Conservation (phyloP, 441 rosid genomes). For the Mallotus japonicus region DNA sequence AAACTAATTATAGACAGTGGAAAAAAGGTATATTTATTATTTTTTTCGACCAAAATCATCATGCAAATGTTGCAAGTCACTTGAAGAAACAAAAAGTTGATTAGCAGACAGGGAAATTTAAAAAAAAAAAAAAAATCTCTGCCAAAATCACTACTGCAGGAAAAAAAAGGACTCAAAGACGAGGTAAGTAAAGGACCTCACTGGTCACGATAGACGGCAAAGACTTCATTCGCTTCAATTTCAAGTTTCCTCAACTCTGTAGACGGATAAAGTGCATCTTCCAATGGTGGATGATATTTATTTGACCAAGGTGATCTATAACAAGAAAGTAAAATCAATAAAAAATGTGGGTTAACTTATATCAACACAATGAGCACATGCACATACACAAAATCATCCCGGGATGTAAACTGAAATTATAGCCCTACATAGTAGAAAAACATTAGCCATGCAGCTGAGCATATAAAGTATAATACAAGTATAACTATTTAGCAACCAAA, state of each 20-base stretch:
- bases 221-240: conserved; percentile 85
- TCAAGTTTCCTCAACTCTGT: conserved; percentile 78
- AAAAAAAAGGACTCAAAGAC: conserved; percentile 33
- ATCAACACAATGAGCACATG: neutral
- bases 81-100: neutral
- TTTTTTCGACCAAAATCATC: neutral
- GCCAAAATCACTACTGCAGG: neutral
- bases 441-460: neutral
- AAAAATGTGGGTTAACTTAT: neutral
- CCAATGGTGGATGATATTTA: conserved; percentile 70
- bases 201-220: conserved; percentile 94
- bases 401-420: neutral
- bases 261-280: conserved; percentile 80
- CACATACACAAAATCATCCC: neutral
- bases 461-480: neutral
- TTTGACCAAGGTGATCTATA: conserved; percentile 95
- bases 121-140: neutral
- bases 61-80: neutral
- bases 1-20: neutral
- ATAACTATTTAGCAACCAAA: neutral
- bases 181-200: conserved; percentile 93
- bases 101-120: neutral
- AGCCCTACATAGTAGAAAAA: neutral
- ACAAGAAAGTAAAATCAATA: conserved; percentile 7
- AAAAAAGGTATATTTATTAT: too few relatives aligned